Evolutionary conservation across 2,329 filamentous ascomycete genomes (phyloP).

Genomic region (Colletotrichum chrysophilum): DNA sequence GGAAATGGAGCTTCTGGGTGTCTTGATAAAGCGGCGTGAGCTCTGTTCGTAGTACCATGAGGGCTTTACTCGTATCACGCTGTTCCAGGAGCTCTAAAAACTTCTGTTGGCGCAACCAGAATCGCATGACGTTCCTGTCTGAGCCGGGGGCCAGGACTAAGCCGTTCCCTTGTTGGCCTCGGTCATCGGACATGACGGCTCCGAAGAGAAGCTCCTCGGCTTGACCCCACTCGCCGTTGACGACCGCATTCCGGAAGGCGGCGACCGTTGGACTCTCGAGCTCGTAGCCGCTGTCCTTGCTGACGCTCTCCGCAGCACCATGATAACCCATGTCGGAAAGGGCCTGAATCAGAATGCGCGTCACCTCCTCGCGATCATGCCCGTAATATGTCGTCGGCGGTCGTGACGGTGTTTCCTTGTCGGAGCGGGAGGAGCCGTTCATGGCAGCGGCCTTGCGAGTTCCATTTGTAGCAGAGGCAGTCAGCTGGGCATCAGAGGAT

Average conservation of each 20-base stretch:
- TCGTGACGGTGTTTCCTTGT: slow-evolving; percentile 34
- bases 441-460: slow-evolving; percentile 31
- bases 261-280: slow-evolving; percentile 86
- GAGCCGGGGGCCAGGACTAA: slow-evolving; percentile 78
- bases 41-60: slow-evolving; percentile 86
- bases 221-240: slow-evolving; percentile 80
- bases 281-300: slow-evolving; percentile 83
- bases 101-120: slow-evolving; percentile 91
- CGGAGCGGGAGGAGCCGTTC: slow-evolving; percentile 26
- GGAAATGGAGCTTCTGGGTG: slow-evolving; percentile 75
- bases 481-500: slow-evolving; percentile 43
- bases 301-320: slow-evolving; percentile 75
- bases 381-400: slow-evolving; percentile 67
- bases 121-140: slow-evolving; percentile 81
- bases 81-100: slow-evolving; percentile 88
- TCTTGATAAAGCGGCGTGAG: slow-evolving; percentile 86
- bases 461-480: slow-evolving; percentile 47
- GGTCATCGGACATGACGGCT: slow-evolving; percentile 35
- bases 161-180: slow-evolving; percentile 52
- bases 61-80: slow-evolving; percentile 73
- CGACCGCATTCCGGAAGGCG: slow-evolving; percentile 81
- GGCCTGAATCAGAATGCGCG: slow-evolving; percentile 89
- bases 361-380: slow-evolving; percentile 91
- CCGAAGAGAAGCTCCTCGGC: slow-evolving; percentile 84
- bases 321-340: slow-evolving; percentile 88